Evolutionary conservation across 768 basidiomycete species (phyloP).

Genomic region (Kondoa subrosea): DNA sequence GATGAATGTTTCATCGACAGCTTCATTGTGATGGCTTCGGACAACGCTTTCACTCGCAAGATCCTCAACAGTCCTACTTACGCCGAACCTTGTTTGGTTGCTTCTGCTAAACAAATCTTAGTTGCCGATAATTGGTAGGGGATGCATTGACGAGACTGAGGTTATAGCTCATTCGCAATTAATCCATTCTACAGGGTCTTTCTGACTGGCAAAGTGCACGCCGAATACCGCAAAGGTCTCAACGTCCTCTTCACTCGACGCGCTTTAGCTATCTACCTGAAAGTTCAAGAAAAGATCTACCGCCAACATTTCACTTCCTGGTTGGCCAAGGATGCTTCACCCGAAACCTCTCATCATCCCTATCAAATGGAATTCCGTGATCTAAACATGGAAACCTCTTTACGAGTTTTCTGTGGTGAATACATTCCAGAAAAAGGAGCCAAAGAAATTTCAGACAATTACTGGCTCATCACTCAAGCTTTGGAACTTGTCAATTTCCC

Average conservation of each 20-base stretch:
- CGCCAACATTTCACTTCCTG: constrained; percentile 59
- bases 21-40: constrained; percentile 95
- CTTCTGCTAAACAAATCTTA: constrained; percentile 73
- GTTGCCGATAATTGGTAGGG: too few relatives aligned
- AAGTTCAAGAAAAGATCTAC: constrained; percentile 64
- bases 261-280: constrained; percentile 71
- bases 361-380: constrained; percentile 78
- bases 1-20: constrained; percentile 39
- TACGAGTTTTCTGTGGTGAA: constrained; percentile 82
- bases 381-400: constrained; percentile 92
- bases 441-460: constrained; percentile 70
- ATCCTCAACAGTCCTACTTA: constrained; percentile 84
- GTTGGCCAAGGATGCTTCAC: constrained; percentile 37
- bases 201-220: constrained; percentile 77
- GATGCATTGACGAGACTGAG: too few relatives aligned
- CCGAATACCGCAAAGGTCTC: constrained; percentile 78
- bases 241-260: constrained; percentile 87
- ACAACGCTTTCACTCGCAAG: constrained; percentile 81
- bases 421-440: constrained; percentile 70
- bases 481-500: constrained; percentile 99
- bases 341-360: constrained; percentile 37
- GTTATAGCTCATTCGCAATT: too few relatives aligned
- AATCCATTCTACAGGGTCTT: constrained; percentile 56
- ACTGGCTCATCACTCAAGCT: constrained; percentile 87
- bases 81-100: constrained; percentile 85